A percentile compares a stretch with the other conserved stretches of the same genome.
Evolutionary conservation across 2,329 filamentous ascomycete genomes (phyloP).

Genomic region (Coniochaeta sp.): DNA sequence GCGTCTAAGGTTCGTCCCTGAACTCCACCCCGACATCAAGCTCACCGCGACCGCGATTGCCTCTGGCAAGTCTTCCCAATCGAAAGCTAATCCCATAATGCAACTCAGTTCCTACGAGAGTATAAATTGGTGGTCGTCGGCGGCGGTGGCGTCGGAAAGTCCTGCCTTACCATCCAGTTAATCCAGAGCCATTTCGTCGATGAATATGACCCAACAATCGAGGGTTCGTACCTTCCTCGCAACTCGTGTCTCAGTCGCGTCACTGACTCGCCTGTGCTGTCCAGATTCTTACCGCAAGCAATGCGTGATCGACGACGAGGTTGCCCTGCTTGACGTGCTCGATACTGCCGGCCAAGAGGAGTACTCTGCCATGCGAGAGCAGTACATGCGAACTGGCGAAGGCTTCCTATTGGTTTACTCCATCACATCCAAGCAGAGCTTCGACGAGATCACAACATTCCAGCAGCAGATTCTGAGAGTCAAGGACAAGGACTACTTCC

Average conservation of each 20-base stretch:
- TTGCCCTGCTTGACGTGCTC: slow-evolving; percentile 93
- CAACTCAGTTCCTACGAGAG: slow-evolving; percentile 68
- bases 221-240: slow-evolving; percentile 54
- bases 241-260: not conserved
- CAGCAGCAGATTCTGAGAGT: slow-evolving; percentile 97
- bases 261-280: not conserved
- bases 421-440: slow-evolving; percentile 94
- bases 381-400: slow-evolving; percentile 99
- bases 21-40: not conserved
- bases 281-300: slow-evolving; percentile 99
- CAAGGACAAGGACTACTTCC: slow-evolving; percentile 99
- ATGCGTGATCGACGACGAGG: slow-evolving; percentile 97
- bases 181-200: slow-evolving; percentile 97
- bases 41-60: not conserved
- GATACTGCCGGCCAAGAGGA: slow-evolving; percentile 98
- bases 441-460: slow-evolving; percentile 97
- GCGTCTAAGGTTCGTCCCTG: slow-evolving; percentile 28
- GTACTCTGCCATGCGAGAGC: slow-evolving; percentile 98
- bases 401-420: slow-evolving; percentile 97
- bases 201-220: slow-evolving; percentile 98
- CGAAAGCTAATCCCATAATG: slow-evolving; percentile 10
- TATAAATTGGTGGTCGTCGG: slow-evolving; percentile 97
- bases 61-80: not conserved
- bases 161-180: slow-evolving; percentile 95
- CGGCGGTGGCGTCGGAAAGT: slow-evolving; percentile 97